A percentile compares a stretch with the other conserved stretches of the same genome.
Conservation (phyloP, 2,329 filamentous ascomycete genomes). For the Neonectria ditissima region DNA sequence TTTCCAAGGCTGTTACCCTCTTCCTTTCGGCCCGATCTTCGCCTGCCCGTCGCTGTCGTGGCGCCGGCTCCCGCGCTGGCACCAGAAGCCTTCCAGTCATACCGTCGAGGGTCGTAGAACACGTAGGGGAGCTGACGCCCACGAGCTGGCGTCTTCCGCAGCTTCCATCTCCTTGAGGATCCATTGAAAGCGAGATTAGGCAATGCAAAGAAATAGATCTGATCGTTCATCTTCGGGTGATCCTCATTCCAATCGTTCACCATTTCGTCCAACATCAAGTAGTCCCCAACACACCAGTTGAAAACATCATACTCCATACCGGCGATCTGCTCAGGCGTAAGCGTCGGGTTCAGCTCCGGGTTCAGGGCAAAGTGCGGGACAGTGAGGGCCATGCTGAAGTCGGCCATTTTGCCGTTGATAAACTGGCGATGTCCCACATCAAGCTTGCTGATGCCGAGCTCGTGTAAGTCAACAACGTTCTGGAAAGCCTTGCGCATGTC, state of each 20-base stretch:
- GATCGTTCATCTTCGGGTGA: neutral
- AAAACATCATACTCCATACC: neutral
- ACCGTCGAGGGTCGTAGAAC: neutral
- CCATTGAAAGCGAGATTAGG: no score
- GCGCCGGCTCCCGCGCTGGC: no score
- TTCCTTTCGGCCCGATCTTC: neutral
- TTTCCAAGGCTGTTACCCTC: neutral
- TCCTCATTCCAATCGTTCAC: neutral
- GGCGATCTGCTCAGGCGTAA: neutral
- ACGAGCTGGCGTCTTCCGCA: neutral
- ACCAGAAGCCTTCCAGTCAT: neutral
- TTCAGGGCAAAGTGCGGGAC: slow-evolving; percentile 38
- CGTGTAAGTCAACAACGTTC: neutral
- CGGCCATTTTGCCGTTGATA: slow-evolving; percentile 36
- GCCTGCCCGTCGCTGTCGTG: no score
- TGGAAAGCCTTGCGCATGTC: neutral
- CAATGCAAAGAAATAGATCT: neutral
- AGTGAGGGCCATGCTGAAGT: slow-evolving; percentile 44
- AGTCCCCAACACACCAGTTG: neutral
- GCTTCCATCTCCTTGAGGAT: neutral
- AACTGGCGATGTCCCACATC: slow-evolving; percentile 27
- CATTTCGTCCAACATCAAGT: neutral
- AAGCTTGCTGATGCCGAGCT: slow-evolving; percentile 6
- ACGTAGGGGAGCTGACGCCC: neutral
- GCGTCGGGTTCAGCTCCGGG: slow-evolving; percentile 15